These are phyloP conservation scores for Geotrichum europaeum DNA, from an alignment of 1,139 yeast species.

Conservation along the genomic window DNA sequence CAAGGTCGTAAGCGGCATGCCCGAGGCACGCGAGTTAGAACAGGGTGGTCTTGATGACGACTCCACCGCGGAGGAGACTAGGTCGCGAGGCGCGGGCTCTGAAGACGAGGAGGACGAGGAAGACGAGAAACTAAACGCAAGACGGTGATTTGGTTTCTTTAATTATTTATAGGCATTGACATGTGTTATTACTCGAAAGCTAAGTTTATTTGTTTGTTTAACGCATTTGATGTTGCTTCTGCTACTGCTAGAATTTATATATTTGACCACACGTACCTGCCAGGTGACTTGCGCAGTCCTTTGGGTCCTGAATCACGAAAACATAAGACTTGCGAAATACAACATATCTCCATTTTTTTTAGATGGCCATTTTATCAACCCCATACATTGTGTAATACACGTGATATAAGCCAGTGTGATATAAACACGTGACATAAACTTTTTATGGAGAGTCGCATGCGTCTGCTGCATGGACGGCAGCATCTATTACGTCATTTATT, in stretches of 20 bases:
- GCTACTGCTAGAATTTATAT: too few relatives aligned
- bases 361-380: too few relatives aligned
- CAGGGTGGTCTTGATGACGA: slow-evolving; percentile 15
- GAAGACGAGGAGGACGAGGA: slow-evolving; percentile 18
- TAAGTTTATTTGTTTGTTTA: background rate
- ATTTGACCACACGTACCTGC: too few relatives aligned
- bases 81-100: slow-evolving; percentile 8
- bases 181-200: background rate
- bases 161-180: background rate
- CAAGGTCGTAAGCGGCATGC: slow-evolving; percentile 15
- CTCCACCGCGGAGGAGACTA: slow-evolving; percentile 1
- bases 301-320: too few relatives aligned
- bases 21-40: slow-evolving; percentile 19
- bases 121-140: slow-evolving; percentile 15
- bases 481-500: slow-evolving; percentile 2
- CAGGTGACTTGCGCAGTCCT: too few relatives aligned
- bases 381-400: too few relatives aligned
- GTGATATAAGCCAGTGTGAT: background rate
- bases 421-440: background rate
- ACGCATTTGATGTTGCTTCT: background rate
- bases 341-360: too few relatives aligned
- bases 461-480: background rate
- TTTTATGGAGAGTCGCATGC: too few relatives aligned
- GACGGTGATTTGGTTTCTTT: slow-evolving; percentile 2
- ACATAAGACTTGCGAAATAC: too few relatives aligned